Percentiles rank a stretch among this genome's conserved stretches.
These are phyloP conservation scores for Zoysia japonica DNA, from an alignment of 176 grass and related monocot genomes.

Conservation along the genomic window DNA sequence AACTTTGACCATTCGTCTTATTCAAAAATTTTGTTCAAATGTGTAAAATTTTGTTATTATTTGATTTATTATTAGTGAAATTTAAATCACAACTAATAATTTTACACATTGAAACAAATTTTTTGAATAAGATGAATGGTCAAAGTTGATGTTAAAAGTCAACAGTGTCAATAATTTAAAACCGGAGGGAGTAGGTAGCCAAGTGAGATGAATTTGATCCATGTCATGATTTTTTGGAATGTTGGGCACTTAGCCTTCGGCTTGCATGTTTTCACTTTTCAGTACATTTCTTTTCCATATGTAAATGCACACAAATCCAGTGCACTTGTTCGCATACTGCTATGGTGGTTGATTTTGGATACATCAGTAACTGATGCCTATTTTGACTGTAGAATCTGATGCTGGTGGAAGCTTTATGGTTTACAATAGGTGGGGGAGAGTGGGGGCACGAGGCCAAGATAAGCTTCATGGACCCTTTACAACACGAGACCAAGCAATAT, in stretches of 20 bases:
- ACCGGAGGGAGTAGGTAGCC: background rate
- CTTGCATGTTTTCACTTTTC: background rate
- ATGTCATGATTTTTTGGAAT: conserved; percentile 27
- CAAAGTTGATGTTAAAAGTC: no score
- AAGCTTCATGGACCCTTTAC: conserved; percentile 69
- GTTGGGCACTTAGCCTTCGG: conserved; percentile 19
- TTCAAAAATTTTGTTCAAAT: no score
- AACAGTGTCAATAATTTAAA: no score
- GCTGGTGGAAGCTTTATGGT: conserved; percentile 74
- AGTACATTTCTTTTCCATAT: background rate
- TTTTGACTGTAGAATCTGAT: conserved; percentile 75
- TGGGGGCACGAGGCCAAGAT: conserved; percentile 79
- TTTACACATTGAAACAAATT: no score
- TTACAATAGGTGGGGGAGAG: conserved; percentile 97
- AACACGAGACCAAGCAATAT: conserved; percentile 51
- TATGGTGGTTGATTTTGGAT: conserved; percentile 18
- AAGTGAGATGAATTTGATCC: conserved; percentile 15
- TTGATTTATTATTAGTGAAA: no score
- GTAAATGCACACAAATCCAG: background rate
- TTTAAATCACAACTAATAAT: no score
- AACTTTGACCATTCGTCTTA: no score
- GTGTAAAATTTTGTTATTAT: no score
- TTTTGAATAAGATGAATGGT: no score
- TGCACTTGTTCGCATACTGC: background rate
- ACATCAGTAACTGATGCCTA: conserved; percentile 8